These are phyloP conservation scores for Asterochloris sp. DNA, from an alignment of 139 green algal genomes.

Conservation along the genomic window DNA sequence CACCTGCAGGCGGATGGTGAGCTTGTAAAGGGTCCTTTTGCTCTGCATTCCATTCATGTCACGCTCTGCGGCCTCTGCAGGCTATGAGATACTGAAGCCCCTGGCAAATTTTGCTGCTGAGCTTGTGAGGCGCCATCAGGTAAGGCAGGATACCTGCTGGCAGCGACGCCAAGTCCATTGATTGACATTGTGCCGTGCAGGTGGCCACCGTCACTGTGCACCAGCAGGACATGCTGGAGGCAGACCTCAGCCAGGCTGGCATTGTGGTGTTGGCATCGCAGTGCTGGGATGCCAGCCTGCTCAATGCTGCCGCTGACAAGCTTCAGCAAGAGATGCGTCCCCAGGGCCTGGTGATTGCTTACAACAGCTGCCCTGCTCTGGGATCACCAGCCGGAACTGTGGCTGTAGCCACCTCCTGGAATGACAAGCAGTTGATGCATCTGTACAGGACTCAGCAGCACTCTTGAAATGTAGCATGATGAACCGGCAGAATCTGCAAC, in stretches of 20 bases:
- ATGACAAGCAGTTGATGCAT: background rate
- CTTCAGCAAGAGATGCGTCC: background rate
- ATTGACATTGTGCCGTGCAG: background rate
- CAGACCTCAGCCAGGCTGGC: background rate
- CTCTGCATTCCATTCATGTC: background rate
- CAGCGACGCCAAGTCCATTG: background rate
- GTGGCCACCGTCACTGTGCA: background rate
- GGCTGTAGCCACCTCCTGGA: slow-evolving; percentile 4
- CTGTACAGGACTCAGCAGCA: background rate
- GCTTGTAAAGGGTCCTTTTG: background rate
- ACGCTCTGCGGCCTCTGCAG: background rate
- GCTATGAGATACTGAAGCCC: slow-evolving; percentile 4
- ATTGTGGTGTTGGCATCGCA: slow-evolving; percentile 9
- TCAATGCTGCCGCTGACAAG: background rate
- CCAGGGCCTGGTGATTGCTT: background rate
- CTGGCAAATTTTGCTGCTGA: background rate
- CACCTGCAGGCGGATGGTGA: background rate
- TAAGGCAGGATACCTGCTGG: background rate
- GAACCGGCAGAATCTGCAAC: no score
- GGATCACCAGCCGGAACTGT: background rate
- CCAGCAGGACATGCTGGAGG: slow-evolving; percentile 4
- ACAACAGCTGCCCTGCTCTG: background rate
- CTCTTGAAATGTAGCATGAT: no score
- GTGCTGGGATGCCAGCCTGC: slow-evolving; percentile 5
- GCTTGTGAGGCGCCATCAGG: background rate